These are phyloP conservation scores for Isoetes engelmannii DNA, from an alignment of 83 land plant genomes.

Conservation along the genomic window DNA sequence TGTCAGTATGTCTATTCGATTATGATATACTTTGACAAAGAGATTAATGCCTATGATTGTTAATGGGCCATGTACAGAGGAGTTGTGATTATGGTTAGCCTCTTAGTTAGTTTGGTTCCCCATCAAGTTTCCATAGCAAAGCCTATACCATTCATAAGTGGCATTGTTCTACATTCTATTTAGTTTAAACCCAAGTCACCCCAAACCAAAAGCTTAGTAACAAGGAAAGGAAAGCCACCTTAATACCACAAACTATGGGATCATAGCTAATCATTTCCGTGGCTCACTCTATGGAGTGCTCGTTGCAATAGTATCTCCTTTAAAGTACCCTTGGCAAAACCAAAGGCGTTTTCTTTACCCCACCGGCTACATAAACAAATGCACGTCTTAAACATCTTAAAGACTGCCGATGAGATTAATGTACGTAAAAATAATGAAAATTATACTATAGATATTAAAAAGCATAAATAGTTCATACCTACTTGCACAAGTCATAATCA, in stretches of 20 bases:
- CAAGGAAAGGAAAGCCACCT: conserved; percentile 34
- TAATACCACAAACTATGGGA: conserved; percentile 82
- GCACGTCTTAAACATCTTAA: background rate
- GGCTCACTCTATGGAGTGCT: conserved; percentile 85
- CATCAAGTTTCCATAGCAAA: too few species aligned
- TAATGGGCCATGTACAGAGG: too few species aligned
- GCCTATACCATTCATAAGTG: too few species aligned
- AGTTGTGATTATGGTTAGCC: too few species aligned
- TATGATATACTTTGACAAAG: too few species aligned
- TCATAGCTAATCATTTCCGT: conserved; percentile 99
- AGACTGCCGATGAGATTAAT: background rate
- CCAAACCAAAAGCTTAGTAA: too few species aligned
- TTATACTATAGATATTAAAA: background rate
- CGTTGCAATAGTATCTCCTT: conserved; percentile 65
- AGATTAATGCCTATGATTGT: too few species aligned
- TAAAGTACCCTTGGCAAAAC: conserved; percentile 29
- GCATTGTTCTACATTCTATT: too few species aligned
- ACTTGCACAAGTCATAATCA: conserved; percentile 83
- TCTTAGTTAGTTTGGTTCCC: too few species aligned
- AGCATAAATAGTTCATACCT: conserved; percentile 32
- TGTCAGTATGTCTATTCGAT: too few species aligned
- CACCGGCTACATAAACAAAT: conserved; percentile 48
- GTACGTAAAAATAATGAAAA: background rate
- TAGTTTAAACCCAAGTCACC: too few species aligned
- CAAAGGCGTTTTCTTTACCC: conserved; percentile 85